These are phyloP conservation scores for Rutstroemia sp. DNA, from an alignment of 2,329 filamentous ascomycete species.

Conservation along the genomic window DNA sequence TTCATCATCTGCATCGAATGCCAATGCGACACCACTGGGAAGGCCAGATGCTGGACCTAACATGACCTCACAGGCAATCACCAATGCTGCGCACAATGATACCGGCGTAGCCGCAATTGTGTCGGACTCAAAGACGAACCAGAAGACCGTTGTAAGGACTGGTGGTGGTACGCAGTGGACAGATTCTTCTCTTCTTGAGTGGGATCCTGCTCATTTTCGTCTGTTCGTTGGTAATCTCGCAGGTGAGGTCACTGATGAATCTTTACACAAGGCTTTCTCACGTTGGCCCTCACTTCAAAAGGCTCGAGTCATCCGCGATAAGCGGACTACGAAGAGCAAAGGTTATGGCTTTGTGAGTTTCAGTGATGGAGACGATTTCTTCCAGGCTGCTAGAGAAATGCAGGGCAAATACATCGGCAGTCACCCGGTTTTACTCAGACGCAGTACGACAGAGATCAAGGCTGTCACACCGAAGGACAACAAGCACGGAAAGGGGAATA, in stretches of 20 bases:
- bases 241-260: conserved; percentile 95
- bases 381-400: conserved; percentile 95
- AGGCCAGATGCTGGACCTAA: conserved; percentile 43
- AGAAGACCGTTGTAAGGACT: conserved; percentile 80
- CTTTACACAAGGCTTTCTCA: conserved; percentile 85
- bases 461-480: conserved; percentile 61
- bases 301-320: conserved; percentile 88
- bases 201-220: conserved; percentile 90
- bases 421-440: conserved; percentile 80
- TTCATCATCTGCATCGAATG: conserved; percentile 36
- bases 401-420: conserved; percentile 98
- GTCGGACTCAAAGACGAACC: conserved; percentile 45
- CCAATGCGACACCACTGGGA: conserved; percentile 38
- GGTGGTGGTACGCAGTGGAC: conserved; percentile 92
- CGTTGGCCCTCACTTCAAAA: conserved; percentile 85
- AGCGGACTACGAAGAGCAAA: conserved; percentile 91
- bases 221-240: conserved; percentile 96
- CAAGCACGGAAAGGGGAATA: conserved; percentile 36
- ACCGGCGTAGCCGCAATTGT: conserved; percentile 36
- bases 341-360: conserved; percentile 97
- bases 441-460: conserved; percentile 88
- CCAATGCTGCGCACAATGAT: conserved; percentile 38
- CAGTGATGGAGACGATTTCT: conserved; percentile 90
- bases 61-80: conserved; percentile 67
- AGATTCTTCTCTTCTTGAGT: conserved; percentile 81